A percentile compares a stretch with the other conserved stretches of the same genome.
phyloP scores from a whole-genome alignment of 768 basidiomycete species.

The Pseudohyphozyma bogoriensis region DNA sequence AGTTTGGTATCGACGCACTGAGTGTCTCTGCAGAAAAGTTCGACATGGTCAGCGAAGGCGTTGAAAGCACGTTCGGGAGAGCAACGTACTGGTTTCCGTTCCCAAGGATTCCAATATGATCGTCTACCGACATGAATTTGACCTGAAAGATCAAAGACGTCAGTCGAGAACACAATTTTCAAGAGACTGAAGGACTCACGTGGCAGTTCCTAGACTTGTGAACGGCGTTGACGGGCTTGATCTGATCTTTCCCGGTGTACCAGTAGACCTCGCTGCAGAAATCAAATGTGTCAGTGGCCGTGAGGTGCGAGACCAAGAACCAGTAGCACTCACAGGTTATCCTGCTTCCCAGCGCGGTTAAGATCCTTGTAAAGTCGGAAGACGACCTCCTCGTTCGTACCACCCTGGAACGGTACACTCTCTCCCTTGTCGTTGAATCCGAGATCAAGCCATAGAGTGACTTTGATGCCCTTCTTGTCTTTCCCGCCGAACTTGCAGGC shows the following conservation, averaged over 20 bases:
- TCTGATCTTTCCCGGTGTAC: slow-evolving; percentile 49
- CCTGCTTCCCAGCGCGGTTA: slow-evolving; percentile 43
- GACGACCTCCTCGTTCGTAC: slow-evolving; percentile 61
- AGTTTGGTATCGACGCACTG: too few species aligned
- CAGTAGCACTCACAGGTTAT: slow-evolving; percentile 49
- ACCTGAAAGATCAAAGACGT: slow-evolving; percentile 33
- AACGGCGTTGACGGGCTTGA: slow-evolving; percentile 55
- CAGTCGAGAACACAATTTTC: neutral
- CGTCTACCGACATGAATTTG: slow-evolving; percentile 60
- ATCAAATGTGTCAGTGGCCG: neutral
- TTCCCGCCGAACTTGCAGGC: slow-evolving; percentile 48
- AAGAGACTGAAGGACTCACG: slow-evolving; percentile 14
- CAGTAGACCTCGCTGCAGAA: neutral
- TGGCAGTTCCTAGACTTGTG: slow-evolving; percentile 63
- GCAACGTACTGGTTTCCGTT: slow-evolving; percentile 51
- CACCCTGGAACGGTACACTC: slow-evolving; percentile 57
- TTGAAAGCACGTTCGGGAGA: neutral
- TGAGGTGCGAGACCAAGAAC: slow-evolving; percentile 42
- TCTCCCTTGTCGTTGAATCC: slow-evolving; percentile 52
- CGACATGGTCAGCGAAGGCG: neutral
- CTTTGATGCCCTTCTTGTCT: slow-evolving; percentile 43
- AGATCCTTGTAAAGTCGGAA: slow-evolving; percentile 51
- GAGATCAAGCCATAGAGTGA: slow-evolving; percentile 47
- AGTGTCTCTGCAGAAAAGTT: slow-evolving; percentile 29
- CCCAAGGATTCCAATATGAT: slow-evolving; percentile 54